Conservation (phyloP, 2,329 filamentous ascomycete species). For the Paecilomyces dactylethromorphus region DNA sequence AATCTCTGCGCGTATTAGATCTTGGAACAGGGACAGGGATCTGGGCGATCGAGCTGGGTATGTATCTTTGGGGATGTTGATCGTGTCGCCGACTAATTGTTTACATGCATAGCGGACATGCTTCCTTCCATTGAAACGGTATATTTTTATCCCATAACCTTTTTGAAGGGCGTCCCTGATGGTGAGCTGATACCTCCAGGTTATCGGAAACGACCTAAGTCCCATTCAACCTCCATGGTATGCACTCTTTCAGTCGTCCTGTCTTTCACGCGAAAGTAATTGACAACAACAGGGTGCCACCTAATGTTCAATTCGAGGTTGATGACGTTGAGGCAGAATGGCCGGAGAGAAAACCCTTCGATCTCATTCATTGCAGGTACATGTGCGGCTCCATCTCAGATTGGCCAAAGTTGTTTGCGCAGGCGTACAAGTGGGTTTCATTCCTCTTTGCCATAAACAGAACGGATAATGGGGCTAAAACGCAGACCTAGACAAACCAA, state of each 20-base stretch:
- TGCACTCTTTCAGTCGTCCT: neutral
- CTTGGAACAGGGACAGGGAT: neutral
- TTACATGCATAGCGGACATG: neutral
- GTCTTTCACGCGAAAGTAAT: neutral
- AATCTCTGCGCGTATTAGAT: neutral
- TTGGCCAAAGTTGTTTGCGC: constrained; percentile 10
- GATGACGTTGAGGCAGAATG: constrained; percentile 11
- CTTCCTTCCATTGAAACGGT: neutral
- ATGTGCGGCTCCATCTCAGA: constrained; percentile 5
- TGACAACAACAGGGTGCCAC: constrained; percentile 6
- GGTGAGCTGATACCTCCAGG: neutral
- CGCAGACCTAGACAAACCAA: constrained; percentile 6
- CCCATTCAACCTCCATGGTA: neutral
- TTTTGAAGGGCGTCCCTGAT: neutral
- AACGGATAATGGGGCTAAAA: neutral
- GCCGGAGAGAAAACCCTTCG: constrained; percentile 8
- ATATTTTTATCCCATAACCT: neutral
- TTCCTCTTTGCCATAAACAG: neutral
- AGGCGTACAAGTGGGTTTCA: constrained; percentile 6
- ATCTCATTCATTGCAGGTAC: constrained; percentile 12
- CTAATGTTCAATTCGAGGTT: constrained; percentile 13
- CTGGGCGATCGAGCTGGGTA: neutral
- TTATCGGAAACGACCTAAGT: constrained; percentile 1
- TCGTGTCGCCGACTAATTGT: neutral
- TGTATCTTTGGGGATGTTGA: neutral